Evolutionary conservation across 148 eudicot species (phyloP).

Genomic region (Rhododendron kiyosumense): DNA sequence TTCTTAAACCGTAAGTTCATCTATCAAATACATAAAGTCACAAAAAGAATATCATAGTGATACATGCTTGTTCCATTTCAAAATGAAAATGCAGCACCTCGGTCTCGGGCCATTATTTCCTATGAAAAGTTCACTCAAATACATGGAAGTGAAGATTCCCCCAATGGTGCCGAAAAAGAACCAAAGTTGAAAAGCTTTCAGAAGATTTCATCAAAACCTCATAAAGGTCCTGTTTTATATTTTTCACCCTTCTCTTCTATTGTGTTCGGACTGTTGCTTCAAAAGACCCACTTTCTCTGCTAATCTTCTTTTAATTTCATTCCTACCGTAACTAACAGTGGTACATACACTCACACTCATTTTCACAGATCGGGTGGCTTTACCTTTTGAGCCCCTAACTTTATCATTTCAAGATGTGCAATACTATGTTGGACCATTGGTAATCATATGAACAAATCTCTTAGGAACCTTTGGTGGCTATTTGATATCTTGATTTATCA

Average conservation of each 20-base stretch:
- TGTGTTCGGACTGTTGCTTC: background rate
- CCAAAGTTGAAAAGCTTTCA: background rate
- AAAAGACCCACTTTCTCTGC: background rate
- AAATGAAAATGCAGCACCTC: conserved; percentile 45
- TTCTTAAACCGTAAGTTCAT: conserved; percentile 52
- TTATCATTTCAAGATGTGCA: conserved; percentile 59
- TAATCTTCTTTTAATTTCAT: background rate
- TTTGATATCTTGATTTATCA: background rate
- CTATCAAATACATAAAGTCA: background rate
- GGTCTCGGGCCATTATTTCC: conserved; percentile 60
- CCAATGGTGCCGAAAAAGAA: background rate
- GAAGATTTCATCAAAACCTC: conserved; percentile 8
- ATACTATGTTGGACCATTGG: conserved; percentile 67
- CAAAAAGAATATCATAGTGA: background rate
- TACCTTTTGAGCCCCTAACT: conserved; percentile 30
- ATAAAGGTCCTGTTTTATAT: conserved; percentile 30
- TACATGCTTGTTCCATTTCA: background rate
- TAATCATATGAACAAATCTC: conserved; percentile 18
- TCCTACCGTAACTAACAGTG: background rate
- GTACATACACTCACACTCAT: conserved; percentile 7
- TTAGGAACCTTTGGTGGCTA: background rate
- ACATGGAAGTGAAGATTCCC: conserved; percentile 23
- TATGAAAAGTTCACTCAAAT: conserved; percentile 45
- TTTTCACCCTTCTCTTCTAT: background rate
- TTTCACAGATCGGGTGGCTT: conserved; percentile 53